phyloP scores from a whole-genome alignment of 768 basidiomycete genomes.

The Holtermannia corniformis region DNA sequence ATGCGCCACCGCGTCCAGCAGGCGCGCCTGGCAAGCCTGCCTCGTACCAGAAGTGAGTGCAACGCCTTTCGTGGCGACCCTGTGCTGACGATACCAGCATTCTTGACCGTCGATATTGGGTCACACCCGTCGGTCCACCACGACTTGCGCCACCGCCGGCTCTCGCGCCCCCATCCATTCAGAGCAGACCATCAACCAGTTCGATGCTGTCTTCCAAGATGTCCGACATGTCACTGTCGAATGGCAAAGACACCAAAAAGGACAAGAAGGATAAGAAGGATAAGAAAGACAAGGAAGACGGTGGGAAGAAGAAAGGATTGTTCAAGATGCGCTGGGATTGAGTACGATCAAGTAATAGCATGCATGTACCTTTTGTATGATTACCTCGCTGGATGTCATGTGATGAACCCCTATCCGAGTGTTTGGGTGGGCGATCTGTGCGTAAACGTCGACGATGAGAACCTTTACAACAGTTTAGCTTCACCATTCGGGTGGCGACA shows the following conservation, averaged over 20 bases:
- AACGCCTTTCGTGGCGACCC: background rate
- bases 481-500: no score
- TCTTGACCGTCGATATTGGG: slow-evolving; percentile 40
- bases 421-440: no score
- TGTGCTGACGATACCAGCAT: slow-evolving; percentile 17
- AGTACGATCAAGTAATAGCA: no score
- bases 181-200: slow-evolving; percentile 11
- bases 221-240: slow-evolving; percentile 13
- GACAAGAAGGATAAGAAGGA: slow-evolving; percentile 10
- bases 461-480: no score
- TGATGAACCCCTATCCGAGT: no score
- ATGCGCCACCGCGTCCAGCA: slow-evolving; percentile 19
- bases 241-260: slow-evolving; percentile 9
- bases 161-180: slow-evolving; percentile 8
- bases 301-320: slow-evolving; percentile 32
- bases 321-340: slow-evolving; percentile 20
- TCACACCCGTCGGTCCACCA: slow-evolving; percentile 39
- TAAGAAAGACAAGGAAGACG: slow-evolving; percentile 4
- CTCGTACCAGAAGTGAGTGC: slow-evolving; percentile 30
- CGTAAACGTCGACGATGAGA: no score
- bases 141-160: slow-evolving; percentile 25
- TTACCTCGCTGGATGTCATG: no score
- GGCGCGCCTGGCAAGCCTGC: slow-evolving; percentile 23
- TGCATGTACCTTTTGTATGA: no score
- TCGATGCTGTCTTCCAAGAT: slow-evolving; percentile 10